Evolutionary conservation across 2,329 filamentous ascomycete species (phyloP).

Genomic region (Colletotrichum higginsianum): DNA sequence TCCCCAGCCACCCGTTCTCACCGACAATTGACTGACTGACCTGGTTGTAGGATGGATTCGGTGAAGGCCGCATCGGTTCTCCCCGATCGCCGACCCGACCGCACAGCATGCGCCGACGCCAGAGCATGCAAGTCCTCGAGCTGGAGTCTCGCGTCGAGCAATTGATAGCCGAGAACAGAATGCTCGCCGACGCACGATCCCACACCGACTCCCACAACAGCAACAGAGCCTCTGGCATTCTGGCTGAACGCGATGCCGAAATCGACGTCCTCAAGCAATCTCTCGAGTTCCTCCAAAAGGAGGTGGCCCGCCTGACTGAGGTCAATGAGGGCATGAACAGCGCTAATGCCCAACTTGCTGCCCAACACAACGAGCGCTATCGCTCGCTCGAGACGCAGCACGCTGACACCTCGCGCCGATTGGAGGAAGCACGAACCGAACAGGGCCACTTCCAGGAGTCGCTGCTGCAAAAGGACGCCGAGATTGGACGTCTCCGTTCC

Average conservation of each 20-base stretch:
- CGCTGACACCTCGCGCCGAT: conserved; percentile 75
- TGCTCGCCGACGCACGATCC: conserved; percentile 72
- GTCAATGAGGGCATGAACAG: conserved; percentile 85
- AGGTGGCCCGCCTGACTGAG: conserved; percentile 84
- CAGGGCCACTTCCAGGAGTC: conserved; percentile 76
- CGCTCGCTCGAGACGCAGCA: conserved; percentile 77
- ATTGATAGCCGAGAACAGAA: conserved; percentile 86
- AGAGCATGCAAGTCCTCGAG: conserved; percentile 97
- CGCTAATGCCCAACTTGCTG: conserved; percentile 82
- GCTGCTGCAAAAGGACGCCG: conserved; percentile 85
- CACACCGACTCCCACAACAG: conserved; percentile 77
- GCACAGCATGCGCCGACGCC: conserved; percentile 94
- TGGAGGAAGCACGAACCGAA: conserved; percentile 77
- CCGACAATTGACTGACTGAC: conserved; percentile 35
- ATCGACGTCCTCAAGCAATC: conserved; percentile 86
- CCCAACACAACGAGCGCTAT: conserved; percentile 82
- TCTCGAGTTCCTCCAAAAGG: conserved; percentile 84
- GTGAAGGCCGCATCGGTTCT: conserved; percentile 88
- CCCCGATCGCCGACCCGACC: conserved; percentile 94
- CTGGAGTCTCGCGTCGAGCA: conserved; percentile 89
- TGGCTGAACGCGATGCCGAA: conserved; percentile 88
- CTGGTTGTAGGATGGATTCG: conserved; percentile 84
- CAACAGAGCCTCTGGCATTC: conserved; percentile 76
- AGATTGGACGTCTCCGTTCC: conserved; percentile 82
- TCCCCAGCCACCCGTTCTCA: conserved; percentile 18